Percentiles rank a stretch among this genome's conserved stretches.
phyloP scores from a whole-genome alignment of 2,329 filamentous ascomycete genomes.

The Gyromitra esculenta region DNA sequence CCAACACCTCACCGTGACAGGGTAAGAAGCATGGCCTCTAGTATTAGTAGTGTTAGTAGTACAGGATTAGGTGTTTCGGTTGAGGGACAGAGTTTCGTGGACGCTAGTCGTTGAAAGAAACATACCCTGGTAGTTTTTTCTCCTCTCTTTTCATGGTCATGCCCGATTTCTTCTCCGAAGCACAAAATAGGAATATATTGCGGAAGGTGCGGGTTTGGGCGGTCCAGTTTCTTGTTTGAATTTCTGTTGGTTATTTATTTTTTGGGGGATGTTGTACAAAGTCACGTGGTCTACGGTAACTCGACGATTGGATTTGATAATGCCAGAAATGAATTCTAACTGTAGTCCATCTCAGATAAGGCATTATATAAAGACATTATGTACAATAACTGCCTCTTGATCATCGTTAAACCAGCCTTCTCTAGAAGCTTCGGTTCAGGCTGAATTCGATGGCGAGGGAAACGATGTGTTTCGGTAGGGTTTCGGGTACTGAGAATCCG shows the following conservation, averaged over 20 bases:
- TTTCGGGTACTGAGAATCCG: slow-evolving; percentile 26
- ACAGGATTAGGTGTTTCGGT: slow-evolving; percentile 33
- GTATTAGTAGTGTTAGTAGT: slow-evolving; percentile 17
- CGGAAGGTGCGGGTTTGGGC: neutral
- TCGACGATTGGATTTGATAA: slow-evolving; percentile 18
- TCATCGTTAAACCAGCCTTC: neutral
- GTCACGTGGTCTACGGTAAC: slow-evolving; percentile 32
- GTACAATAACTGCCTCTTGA: neutral
- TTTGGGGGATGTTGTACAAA: slow-evolving; percentile 12
- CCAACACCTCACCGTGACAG: neutral
- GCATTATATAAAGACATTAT: slow-evolving; percentile 1
- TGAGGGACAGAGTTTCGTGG: slow-evolving; percentile 44
- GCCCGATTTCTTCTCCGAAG: neutral
- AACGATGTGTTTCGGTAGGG: slow-evolving; percentile 29
- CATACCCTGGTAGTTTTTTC: neutral
- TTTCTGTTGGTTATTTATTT: neutral
- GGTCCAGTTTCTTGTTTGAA: slow-evolving; percentile 12
- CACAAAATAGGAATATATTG: slow-evolving; percentile 1
- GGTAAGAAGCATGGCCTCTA: slow-evolving; percentile 10
- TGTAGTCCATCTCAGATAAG: slow-evolving; percentile 6
- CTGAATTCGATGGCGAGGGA: neutral
- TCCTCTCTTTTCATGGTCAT: neutral
- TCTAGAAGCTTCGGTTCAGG: neutral
- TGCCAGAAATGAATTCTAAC: slow-evolving; percentile 18
- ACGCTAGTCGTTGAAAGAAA: slow-evolving; percentile 13